These are phyloP conservation scores for Magnolia changhungtana DNA, from an alignment of 164 flowering plant species.

Conservation along the genomic window DNA sequence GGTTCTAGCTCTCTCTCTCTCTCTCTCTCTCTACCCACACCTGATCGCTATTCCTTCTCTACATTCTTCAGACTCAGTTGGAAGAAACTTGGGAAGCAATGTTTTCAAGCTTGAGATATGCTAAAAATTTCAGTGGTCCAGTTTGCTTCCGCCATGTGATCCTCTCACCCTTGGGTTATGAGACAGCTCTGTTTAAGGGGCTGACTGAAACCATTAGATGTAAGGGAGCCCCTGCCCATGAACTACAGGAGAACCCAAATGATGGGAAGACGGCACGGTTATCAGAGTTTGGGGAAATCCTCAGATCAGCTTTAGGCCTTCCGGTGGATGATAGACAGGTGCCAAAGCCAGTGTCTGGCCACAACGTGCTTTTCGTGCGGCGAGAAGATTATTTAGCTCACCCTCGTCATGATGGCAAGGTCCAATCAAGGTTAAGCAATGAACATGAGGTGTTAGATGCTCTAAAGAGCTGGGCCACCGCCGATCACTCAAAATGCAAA, in stretches of 20 bases:
- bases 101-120: slow-evolving; percentile 80
- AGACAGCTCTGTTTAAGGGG: slow-evolving; percentile 79
- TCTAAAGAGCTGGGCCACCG: slow-evolving; percentile 51
- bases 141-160: slow-evolving; percentile 91
- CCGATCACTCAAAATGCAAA: slow-evolving; percentile 41
- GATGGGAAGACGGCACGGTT: slow-evolving; percentile 67
- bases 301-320: slow-evolving; percentile 73
- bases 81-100: slow-evolving; percentile 91
- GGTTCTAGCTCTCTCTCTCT: not conserved
- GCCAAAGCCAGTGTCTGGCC: slow-evolving; percentile 34
- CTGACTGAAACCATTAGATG: slow-evolving; percentile 62
- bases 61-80: slow-evolving; percentile 55
- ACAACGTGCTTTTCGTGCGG: slow-evolving; percentile 75
- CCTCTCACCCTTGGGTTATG: slow-evolving; percentile 86
- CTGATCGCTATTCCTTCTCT: not conserved
- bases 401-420: slow-evolving; percentile 85
- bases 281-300: slow-evolving; percentile 97
- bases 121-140: slow-evolving; percentile 71
- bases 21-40: not conserved
- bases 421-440: slow-evolving; percentile 83
- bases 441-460: slow-evolving; percentile 85
- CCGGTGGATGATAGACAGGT: slow-evolving; percentile 41
- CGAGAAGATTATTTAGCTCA: slow-evolving; percentile 97
- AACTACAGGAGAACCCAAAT: slow-evolving; percentile 69
- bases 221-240: slow-evolving; percentile 62